Base-by-base conservation (phyloP, 1,139 yeast genomes). In the Suhomyces taliae region DNA sequence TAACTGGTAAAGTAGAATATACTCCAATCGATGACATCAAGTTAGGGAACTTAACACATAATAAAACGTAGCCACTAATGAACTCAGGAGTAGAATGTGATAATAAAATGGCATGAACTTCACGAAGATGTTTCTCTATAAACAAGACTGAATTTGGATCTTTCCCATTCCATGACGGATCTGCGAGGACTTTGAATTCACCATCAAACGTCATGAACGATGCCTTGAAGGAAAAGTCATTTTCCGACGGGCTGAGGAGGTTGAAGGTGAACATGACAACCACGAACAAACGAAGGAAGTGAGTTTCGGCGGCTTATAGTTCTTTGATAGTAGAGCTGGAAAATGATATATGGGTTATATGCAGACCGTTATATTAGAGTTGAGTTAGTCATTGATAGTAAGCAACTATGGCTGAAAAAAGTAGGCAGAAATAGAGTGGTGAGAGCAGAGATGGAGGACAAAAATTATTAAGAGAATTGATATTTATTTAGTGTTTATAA, bases 21-120 rank as follows among this genome's bases (percentile, higher is more conserved):
- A 86, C 84, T 1, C 95, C 93, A 35, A 90, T 80, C 31, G 79
- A 70, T 4, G 84, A 71, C 65, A 90, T 79, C 8, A 83, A 50
- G 37, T 57, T 78, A 6, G 91, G 88, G 53, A 81, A 83, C 52
- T 78, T 77, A 50, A 76, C 68, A 56, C 88, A 81, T 32, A 93
- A 67, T 41, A 85, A 72, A 0, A 87, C 83, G 60, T 79, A 90
- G 0, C 97, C 96, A 38, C 97, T 95, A 4, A 90, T 59, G 60
- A 85, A 91, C 44, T 87, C 84, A 1, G 85, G 75, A 0, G 96
- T 86, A 1, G 97, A 85, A 60, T 93, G 99, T 1, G 98, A 90
- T 15, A 93, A 68, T 6, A 93, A 63, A 3, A 93, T 79, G 32
- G 87, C 67, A 58, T 89, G 90, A 6, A 86, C 76, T 35, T 79